phyloP scores from a whole-genome alignment of 2,329 filamentous ascomycete genomes.

The Penicillium oxalicum region DNA sequence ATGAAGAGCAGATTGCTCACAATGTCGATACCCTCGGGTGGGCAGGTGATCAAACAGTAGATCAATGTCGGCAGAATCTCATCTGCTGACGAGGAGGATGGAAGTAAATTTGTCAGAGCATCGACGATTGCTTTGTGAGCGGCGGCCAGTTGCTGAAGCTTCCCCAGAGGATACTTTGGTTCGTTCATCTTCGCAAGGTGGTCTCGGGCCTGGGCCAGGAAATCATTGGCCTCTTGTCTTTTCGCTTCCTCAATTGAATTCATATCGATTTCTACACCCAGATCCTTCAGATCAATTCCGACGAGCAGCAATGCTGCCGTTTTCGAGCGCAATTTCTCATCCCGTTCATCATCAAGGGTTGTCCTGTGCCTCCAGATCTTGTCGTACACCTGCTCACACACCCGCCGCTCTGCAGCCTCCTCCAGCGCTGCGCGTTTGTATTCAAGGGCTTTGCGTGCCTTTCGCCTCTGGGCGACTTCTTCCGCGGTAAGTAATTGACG shows the following conservation, averaged over 20 bases:
- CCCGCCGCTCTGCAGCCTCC: slow-evolving; percentile 81
- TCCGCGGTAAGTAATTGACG: slow-evolving; percentile 88
- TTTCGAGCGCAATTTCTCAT: slow-evolving; percentile 90
- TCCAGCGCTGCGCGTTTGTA: slow-evolving; percentile 71
- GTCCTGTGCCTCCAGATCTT: slow-evolving; percentile 86
- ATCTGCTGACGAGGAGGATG: slow-evolving; percentile 80
- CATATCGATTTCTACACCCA: slow-evolving; percentile 67
- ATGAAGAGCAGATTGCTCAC: slow-evolving; percentile 96
- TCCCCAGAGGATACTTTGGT: slow-evolving; percentile 81
- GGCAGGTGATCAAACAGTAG: slow-evolving; percentile 86
- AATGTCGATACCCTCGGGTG: slow-evolving; percentile 76
- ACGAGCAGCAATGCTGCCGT: slow-evolving; percentile 87
- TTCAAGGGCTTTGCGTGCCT: slow-evolving; percentile 70
- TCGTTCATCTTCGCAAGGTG: slow-evolving; percentile 78
- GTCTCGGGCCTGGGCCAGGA: slow-evolving; percentile 63
- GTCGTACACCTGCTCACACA: slow-evolving; percentile 79
- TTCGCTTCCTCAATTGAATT: slow-evolving; percentile 50
- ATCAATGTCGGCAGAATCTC: slow-evolving; percentile 97
- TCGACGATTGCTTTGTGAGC: slow-evolving; percentile 95
- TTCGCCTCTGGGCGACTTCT: slow-evolving; percentile 75
- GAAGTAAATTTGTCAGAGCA: slow-evolving; percentile 61
- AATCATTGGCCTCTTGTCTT: slow-evolving; percentile 64
- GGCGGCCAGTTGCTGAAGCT: slow-evolving; percentile 79
- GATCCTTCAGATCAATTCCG: slow-evolving; percentile 78
- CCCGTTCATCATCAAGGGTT: slow-evolving; percentile 88